Base-by-base conservation (phyloP, 257 asterid species). In the Capsicum pubescens region DNA sequence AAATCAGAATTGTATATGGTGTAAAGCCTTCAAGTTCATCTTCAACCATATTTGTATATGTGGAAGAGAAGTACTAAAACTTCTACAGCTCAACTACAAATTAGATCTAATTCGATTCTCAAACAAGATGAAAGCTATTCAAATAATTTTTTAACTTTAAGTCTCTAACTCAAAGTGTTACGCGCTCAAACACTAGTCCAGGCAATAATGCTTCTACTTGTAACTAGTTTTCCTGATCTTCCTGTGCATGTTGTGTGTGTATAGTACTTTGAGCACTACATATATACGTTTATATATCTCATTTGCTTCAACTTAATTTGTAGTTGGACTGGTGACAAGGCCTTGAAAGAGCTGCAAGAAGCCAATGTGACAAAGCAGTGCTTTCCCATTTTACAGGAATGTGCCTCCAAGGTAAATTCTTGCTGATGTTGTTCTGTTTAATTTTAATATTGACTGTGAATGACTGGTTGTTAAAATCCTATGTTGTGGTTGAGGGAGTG, bases 301-400 rank as follows among this genome's bases (percentile, higher is more conserved):
- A 69, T 48, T 52, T 10, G 83, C 58, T 21, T 82, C 52, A 74
- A 64, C 48, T 48, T 70, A 77, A 55, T 79, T 84, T 86, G 85
- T 57, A 97, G 98, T 89, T 97, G 99, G 99, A 93, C 94, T 79
- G 99, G 99, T 83, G 95, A 94, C 67, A 95, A 93, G 85, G 99
- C 99, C 86, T 87, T 90, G 79, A 88, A 88, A 84, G 99, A 97
- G 93, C 92, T 97, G 17, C 92, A 93, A 67, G 97, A 93, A 84
- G 98, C 97, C 85, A 93, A 91, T 87, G 80, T 97, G 83, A 87
- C 98, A 50, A 82, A 50, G 77, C 95, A 93, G 87, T 92, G 90
- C 90, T 97, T 94, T 86, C 87, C 95, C 36, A 92, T 92, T 85
- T 85, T 97, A 87, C 86, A 88, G 86, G 95, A 93, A 68, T 97